phyloP scores from a whole-genome alignment of 1,284 basidiomycete species.

The Ceratobasidium papillatum region DNA sequence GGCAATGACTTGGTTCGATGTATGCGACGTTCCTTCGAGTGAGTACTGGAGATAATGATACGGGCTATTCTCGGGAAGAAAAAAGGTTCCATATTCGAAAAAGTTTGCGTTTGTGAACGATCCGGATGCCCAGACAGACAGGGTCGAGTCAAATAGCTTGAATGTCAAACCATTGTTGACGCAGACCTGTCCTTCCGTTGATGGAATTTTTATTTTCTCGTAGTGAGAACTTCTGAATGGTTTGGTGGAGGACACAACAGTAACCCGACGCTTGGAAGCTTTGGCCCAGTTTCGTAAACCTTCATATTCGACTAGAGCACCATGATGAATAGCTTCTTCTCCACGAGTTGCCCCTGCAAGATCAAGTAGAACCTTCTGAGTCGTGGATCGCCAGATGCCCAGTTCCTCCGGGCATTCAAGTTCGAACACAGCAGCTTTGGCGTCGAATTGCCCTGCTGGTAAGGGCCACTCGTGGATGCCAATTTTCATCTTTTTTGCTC shows the following conservation, averaged over 20 bases:
- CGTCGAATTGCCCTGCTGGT: slow-evolving; percentile 48
- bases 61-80: slow-evolving; percentile 48
- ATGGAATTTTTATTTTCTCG: slow-evolving; percentile 48
- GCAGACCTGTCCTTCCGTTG: slow-evolving; percentile 46
- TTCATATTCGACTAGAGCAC: neutral
- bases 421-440: slow-evolving; percentile 58
- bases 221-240: slow-evolving; percentile 57
- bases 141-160: slow-evolving; percentile 44
- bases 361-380: slow-evolving; percentile 51
- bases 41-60: slow-evolving; percentile 56
- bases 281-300: neutral
- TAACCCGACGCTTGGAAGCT: slow-evolving; percentile 44
- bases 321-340: neutral
- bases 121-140: slow-evolving; percentile 40
- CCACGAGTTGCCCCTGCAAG: neutral
- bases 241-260: slow-evolving; percentile 56
- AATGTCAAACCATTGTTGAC: slow-evolving; percentile 54
- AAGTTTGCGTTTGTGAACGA: slow-evolving; percentile 45
- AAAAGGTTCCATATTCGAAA: slow-evolving; percentile 49
- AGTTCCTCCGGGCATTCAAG: slow-evolving; percentile 55
- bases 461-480: slow-evolving; percentile 61
- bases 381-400: slow-evolving; percentile 58
- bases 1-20: slow-evolving; percentile 58
- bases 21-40: slow-evolving; percentile 53
- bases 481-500: slow-evolving; percentile 51